These are phyloP conservation scores for Crithidia thermophila DNA, from an alignment of 208 protist genomes.

Conservation along the genomic window DNA sequence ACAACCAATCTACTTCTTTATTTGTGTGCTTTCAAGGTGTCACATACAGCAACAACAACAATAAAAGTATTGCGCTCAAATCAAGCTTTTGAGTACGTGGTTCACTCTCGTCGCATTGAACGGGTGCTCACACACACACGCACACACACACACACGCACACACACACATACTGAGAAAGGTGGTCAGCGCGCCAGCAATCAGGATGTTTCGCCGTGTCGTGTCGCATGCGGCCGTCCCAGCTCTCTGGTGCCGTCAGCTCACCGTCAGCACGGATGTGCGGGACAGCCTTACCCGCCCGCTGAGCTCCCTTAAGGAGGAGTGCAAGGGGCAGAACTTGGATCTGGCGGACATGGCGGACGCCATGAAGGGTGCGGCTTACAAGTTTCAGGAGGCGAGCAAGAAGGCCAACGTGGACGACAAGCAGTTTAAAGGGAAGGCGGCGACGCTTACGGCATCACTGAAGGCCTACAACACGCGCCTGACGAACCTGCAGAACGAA, in stretches of 20 bases:
- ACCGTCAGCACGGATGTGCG: slow-evolving; percentile 47
- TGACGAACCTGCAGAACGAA: slow-evolving; percentile 87
- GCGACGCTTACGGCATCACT: slow-evolving; percentile 76
- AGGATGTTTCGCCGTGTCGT: slow-evolving; percentile 24
- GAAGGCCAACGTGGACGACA: slow-evolving; percentile 57
- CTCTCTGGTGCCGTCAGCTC: slow-evolving; percentile 12
- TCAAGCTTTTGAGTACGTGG: no score
- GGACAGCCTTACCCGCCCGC: slow-evolving; percentile 75
- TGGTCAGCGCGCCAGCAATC: background rate
- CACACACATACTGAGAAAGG: background rate
- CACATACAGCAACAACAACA: no score
- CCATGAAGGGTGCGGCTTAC: slow-evolving; percentile 59
- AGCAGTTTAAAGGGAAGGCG: slow-evolving; percentile 75
- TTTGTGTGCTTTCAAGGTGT: no score
- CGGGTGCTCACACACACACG: background rate
- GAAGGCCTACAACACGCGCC: slow-evolving; percentile 86
- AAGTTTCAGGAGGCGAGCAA: slow-evolving; percentile 62
- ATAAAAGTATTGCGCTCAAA: no score
- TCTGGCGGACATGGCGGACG: slow-evolving; percentile 88
- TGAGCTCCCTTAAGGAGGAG: slow-evolving; percentile 84
- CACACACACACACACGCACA: background rate
- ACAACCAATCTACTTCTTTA: no score
- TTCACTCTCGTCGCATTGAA: no score
- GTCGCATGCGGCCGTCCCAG: background rate
- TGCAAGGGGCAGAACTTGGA: slow-evolving; percentile 87